Conservation (phyloP, 2,329 filamentous ascomycete genomes). For the Sphaerulina vaccinii region DNA sequence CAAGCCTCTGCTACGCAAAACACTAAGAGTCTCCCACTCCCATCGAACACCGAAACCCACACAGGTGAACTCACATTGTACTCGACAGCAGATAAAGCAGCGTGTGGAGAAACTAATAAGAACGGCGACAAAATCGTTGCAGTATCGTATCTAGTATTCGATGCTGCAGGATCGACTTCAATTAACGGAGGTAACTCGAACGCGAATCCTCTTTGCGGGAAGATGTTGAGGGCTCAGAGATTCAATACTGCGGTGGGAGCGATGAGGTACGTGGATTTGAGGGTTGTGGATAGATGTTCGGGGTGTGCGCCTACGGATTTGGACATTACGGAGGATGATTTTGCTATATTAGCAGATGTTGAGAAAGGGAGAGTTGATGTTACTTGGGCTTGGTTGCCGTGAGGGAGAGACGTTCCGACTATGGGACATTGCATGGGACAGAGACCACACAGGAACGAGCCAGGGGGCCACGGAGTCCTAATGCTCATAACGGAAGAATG, state of each 20-base stretch:
- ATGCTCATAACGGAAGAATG: no score
- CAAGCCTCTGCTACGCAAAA: no score
- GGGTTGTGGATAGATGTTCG: slow-evolving; percentile 59
- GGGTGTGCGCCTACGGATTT: slow-evolving; percentile 51
- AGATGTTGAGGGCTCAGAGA: slow-evolving; percentile 59
- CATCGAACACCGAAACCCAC: slow-evolving; percentile 53
- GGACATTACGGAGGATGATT: slow-evolving; percentile 51
- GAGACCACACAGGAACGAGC: no score
- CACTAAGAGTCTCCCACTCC: slow-evolving; percentile 51
- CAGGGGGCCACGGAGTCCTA: no score
- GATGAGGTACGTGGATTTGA: slow-evolving; percentile 56
- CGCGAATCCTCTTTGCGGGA: slow-evolving; percentile 65
- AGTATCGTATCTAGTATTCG: slow-evolving; percentile 61
- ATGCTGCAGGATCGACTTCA: slow-evolving; percentile 41
- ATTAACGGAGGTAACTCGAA: slow-evolving; percentile 51
- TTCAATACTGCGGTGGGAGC: slow-evolving; percentile 36
- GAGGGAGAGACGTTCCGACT: no score
- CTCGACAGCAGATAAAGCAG: slow-evolving; percentile 66
- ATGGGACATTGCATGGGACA: no score
- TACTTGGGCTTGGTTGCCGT: slow-evolving; percentile 37
- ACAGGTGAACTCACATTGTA: slow-evolving; percentile 40
- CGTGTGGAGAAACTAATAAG: slow-evolving; percentile 62
- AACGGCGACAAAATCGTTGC: slow-evolving; percentile 62
- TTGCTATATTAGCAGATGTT: slow-evolving; percentile 45
- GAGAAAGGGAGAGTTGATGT: slow-evolving; percentile 35